These are phyloP conservation scores for Piper longum DNA, from an alignment of 164 flowering plant genomes.

Conservation along the genomic window DNA sequence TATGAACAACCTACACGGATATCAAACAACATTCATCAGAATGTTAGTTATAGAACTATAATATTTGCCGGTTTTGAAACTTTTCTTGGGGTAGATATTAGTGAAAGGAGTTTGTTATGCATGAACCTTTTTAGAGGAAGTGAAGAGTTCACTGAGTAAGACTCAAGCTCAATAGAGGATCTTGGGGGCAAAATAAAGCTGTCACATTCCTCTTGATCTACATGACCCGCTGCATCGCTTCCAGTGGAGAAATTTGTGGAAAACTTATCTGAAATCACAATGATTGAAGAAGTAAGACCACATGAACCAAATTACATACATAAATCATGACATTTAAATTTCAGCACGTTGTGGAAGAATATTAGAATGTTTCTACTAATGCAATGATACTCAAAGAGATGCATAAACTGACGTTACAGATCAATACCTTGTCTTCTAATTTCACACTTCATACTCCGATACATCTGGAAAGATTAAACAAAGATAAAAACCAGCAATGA, in stretches of 20 bases:
- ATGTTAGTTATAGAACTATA: not conserved
- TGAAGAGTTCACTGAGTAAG: slow-evolving; percentile 15
- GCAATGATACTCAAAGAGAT: not conserved
- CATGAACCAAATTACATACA: not conserved
- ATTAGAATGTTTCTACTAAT: not conserved
- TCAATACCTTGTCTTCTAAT: slow-evolving; percentile 32
- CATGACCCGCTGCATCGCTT: slow-evolving; percentile 24
- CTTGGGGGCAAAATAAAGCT: slow-evolving; percentile 15
- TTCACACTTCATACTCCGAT: slow-evolving; percentile 59
- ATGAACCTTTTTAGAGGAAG: slow-evolving; percentile 37
- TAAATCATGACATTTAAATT: not conserved
- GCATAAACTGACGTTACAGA: not conserved
- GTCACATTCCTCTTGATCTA: slow-evolving; percentile 22
- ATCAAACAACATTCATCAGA: not conserved
- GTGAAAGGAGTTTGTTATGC: slow-evolving; percentile 2
- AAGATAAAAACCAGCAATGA: not conserved
- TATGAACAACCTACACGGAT: slow-evolving; percentile 21
- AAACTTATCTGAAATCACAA: slow-evolving; percentile 18
- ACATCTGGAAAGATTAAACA: slow-evolving; percentile 35
- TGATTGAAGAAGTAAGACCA: not conserved
- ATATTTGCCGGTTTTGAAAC: no score
- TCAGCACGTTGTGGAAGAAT: not conserved
- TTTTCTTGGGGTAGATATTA: not conserved
- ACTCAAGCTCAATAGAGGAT: slow-evolving; percentile 20
- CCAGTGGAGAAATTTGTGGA: slow-evolving; percentile 21